phyloP scores from a whole-genome alignment of 2,329 filamentous ascomycete species.

The Ambrosiella cleistominuta region DNA sequence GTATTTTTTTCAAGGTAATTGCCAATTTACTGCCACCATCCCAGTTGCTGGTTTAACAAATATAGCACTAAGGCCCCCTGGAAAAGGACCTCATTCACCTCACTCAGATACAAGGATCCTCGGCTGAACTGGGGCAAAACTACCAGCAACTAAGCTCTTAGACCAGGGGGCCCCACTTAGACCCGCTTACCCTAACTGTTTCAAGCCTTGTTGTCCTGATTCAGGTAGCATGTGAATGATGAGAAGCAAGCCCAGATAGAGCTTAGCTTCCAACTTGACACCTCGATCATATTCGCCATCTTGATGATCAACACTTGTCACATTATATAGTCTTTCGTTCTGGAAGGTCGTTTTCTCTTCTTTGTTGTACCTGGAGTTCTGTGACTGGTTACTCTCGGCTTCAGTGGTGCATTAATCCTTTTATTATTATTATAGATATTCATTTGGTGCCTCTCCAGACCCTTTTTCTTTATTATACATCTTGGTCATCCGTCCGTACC shows the following conservation, averaged over 20 bases:
- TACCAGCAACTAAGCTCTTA: no score
- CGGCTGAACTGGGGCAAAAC: no score
- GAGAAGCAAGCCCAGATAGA: neutral
- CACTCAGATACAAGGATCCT: no score
- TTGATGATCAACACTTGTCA: neutral
- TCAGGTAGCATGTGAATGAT: neutral
- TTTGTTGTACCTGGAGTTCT: neutral
- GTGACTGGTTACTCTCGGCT: neutral
- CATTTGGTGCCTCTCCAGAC: neutral
- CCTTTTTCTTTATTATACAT: neutral
- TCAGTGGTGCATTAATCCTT: neutral
- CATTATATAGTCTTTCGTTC: neutral
- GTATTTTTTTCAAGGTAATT: no score
- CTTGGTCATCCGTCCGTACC: neutral
- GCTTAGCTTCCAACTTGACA: neutral
- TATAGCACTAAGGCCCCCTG: no score
- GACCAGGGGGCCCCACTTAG: neutral
- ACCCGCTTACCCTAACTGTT: conserved; percentile 1
- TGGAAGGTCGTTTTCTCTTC: neutral
- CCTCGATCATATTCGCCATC: neutral
- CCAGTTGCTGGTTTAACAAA: no score
- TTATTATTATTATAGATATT: neutral
- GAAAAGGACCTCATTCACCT: no score
- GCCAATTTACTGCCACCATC: no score
- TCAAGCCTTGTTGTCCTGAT: conserved; percentile 6